Percentiles rank a stretch among this genome's conserved stretches.
phyloP scores from a whole-genome alignment of 1,284 basidiomycete species.

The Ceratobasidium sp. region DNA sequence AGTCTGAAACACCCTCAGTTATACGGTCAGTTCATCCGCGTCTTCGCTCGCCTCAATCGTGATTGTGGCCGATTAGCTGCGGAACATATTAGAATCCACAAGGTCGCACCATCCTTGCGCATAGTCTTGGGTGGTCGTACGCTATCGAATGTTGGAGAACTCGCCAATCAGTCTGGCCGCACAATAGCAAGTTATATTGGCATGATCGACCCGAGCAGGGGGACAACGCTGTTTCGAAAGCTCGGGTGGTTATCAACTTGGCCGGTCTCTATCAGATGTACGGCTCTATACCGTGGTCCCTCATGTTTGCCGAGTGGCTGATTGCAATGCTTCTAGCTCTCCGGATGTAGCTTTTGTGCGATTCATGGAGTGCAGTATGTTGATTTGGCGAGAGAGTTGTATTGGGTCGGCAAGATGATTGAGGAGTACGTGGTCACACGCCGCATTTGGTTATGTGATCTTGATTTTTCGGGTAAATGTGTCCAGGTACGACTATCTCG shows the following conservation, averaged over 20 bases:
- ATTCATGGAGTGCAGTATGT: slow-evolving; percentile 71
- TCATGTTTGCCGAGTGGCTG: background rate
- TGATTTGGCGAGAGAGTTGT: slow-evolving; percentile 70
- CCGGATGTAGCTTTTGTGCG: slow-evolving; percentile 64
- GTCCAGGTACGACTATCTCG: slow-evolving; percentile 72
- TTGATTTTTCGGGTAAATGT: background rate
- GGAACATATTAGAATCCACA: slow-evolving; percentile 44
- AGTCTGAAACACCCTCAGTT: background rate
- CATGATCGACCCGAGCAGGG: slow-evolving; percentile 39
- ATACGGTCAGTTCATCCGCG: slow-evolving; percentile 22
- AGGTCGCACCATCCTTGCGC: slow-evolving; percentile 5
- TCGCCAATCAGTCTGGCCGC: slow-evolving; percentile 9
- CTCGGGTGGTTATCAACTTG: slow-evolving; percentile 47
- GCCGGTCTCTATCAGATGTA: slow-evolving; percentile 47
- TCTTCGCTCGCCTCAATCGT: background rate
- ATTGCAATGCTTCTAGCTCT: background rate
- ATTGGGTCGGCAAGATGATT: slow-evolving; percentile 68
- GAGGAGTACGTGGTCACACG: slow-evolving; percentile 56
- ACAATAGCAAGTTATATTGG: slow-evolving; percentile 38
- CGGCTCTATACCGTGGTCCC: slow-evolving; percentile 44
- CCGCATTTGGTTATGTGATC: background rate
- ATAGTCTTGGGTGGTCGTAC: slow-evolving; percentile 47
- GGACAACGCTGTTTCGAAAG: slow-evolving; percentile 32
- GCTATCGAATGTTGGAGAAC: slow-evolving; percentile 30
- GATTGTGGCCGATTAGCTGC: slow-evolving; percentile 43